Base-by-base conservation (phyloP, 495 filamentous ascomycete genomes). In the Neurospora hispaniola region DNA sequence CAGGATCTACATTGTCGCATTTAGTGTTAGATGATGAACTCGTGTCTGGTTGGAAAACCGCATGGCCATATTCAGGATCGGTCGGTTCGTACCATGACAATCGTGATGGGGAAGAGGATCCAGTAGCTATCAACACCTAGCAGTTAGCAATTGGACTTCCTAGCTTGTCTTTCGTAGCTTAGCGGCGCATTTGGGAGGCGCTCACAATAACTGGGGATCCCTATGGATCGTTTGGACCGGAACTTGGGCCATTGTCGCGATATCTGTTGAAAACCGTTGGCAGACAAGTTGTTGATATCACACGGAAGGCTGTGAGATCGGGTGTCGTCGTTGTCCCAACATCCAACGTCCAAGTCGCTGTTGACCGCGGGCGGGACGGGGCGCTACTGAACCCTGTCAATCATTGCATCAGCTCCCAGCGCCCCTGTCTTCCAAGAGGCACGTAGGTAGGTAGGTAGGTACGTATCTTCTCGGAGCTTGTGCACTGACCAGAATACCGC, bases 151-250 rank as follows among this genome's bases (percentile, higher is more conserved):
- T 31, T 35, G 42, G 69, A 38, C 20, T 12, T 42, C 0, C 46
- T 11, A 69, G 54, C 42, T 42, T 35, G 72, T 70, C 66, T 71
- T 70, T 69, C 39, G 71, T 73, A 62, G 69, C 35, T 27, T 18
- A 39, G 16, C 23, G 23, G 20, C 9, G n/a, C 2, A 54, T 0
- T 54, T 42, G 20, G 12, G 14, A 39, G 2, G n/a, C 27, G 69
- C 71, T 77, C 88, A 98, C 96, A 98, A 97, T 74, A 99, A 88
- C 81, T 97, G 95, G 76, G 96, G 96, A 94, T 99, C 96, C 88
- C 96, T 85, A 85, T 96, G 92, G 90, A 99, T 98, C 84, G 94
- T 94, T 85, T 99, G 96, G 75, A 91, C 89, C 74, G 91, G 87
- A 75, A 92, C 87, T 85, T 94, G 92, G 74, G 93, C 92, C 96